phyloP scores from a whole-genome alignment of 106 monocot genomes.

The Gastrodia elata region DNA sequence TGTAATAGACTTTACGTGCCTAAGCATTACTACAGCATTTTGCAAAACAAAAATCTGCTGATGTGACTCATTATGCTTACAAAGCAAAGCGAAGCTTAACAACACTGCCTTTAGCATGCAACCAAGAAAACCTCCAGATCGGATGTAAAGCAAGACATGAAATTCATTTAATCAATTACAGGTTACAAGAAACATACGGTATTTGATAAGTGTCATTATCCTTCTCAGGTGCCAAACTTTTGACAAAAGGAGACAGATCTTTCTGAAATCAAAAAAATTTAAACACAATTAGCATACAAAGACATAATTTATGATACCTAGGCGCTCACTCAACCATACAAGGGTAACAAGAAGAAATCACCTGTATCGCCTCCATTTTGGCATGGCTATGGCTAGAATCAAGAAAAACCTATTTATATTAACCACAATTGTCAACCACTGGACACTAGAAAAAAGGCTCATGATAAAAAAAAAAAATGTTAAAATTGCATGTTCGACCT shows the following conservation, averaged over 20 bases:
- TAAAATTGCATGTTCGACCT: neutral
- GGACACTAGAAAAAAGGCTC: neutral
- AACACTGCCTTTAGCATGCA: no score
- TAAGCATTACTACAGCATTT: no score
- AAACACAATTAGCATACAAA: slow-evolving; percentile 6
- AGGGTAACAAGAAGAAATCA: slow-evolving; percentile 12
- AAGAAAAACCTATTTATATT: slow-evolving; percentile 63
- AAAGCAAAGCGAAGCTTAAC: no score
- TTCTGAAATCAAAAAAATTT: slow-evolving; percentile 35
- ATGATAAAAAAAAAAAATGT: neutral
- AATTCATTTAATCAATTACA: neutral
- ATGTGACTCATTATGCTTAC: no score
- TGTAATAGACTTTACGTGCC: no score
- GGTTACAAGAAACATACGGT: slow-evolving; percentile 49
- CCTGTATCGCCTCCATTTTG: slow-evolving; percentile 75
- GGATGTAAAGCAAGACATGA: neutral
- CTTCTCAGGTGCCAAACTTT: slow-evolving; percentile 47
- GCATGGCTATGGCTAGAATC: slow-evolving; percentile 63
- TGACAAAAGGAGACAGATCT: slow-evolving; percentile 89
- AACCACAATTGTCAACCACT: neutral
- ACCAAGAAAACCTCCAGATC: neutral
- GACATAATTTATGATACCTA: neutral
- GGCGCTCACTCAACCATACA: neutral
- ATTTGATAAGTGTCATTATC: slow-evolving; percentile 47
- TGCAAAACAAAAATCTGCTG: no score